A percentile compares a stretch with the other conserved stretches of the same genome.
Conservation (phyloP, 2,329 filamentous ascomycete species). For the Rhinocladiella similis region DNA sequence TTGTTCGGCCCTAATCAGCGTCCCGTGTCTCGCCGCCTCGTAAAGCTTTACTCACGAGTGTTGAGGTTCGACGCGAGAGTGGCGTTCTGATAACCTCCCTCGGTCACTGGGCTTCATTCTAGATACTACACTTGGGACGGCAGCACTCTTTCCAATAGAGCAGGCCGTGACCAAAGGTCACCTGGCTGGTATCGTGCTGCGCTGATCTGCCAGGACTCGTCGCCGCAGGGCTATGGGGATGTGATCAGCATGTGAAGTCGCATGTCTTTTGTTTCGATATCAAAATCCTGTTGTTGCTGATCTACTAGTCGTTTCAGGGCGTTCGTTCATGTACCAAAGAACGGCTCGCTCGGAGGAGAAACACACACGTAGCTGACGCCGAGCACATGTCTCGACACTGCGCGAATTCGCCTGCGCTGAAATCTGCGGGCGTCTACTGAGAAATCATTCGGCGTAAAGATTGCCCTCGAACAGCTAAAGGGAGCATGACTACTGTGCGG, state of each 20-base stretch:
- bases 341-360: neutral
- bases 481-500: neutral
- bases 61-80: slow-evolving; percentile 4
- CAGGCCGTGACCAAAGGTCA: neutral
- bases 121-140: slow-evolving; percentile 8
- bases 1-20: neutral
- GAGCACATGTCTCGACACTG: neutral
- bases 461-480: neutral
- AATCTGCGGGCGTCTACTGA: neutral
- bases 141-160: neutral
- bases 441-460: neutral
- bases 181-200: neutral
- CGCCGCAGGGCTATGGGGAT: neutral
- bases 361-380: neutral
- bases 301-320: neutral
- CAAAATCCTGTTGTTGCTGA: neutral
- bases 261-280: neutral
- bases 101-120: slow-evolving; percentile 2
- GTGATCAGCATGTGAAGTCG: neutral
- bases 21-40: slow-evolving; percentile 3
- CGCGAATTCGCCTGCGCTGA: neutral
- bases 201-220: neutral
- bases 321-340: neutral
- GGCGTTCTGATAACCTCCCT: slow-evolving; percentile 7
- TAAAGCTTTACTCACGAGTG: neutral